Percentiles rank a stretch among this genome's conserved stretches.
phyloP scores from a whole-genome alignment of 2,329 filamentous ascomycete species.

The Xylaria sp. region DNA sequence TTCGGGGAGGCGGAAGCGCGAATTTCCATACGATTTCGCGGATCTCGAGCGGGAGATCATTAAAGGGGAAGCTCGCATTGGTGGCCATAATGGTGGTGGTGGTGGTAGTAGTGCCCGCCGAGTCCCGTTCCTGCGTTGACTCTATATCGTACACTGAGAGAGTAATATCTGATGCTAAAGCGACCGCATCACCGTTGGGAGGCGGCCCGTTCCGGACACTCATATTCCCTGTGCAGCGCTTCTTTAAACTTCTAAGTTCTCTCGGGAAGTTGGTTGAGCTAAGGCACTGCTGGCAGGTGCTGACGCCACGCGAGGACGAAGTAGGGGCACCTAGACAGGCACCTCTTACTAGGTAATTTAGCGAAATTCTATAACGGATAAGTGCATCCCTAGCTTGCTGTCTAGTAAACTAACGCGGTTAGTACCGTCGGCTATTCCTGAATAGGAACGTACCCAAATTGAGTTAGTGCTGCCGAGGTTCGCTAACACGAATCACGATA shows the following conservation, averaged over 20 bases:
- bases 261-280: no score
- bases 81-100: not conserved
- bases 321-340: no score
- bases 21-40: slow-evolving; percentile 47
- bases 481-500: no score
- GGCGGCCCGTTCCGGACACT: not conserved
- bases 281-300: no score
- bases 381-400: no score
- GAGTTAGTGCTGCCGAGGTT: no score
- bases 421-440: no score
- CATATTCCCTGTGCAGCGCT: not conserved
- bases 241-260: not conserved
- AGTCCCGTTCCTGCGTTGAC: not conserved
- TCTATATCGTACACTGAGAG: not conserved
- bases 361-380: no score
- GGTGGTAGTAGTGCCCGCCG: not conserved
- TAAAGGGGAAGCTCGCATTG: slow-evolving; percentile 36
- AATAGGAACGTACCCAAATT: no score
- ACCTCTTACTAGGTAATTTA: no score
- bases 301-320: no score
- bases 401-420: no score
- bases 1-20: slow-evolving; percentile 44
- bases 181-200: not conserved
- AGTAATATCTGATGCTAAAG: not conserved
- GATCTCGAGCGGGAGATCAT: slow-evolving; percentile 44